A percentile compares a stretch with the other conserved stretches of the same genome.
Conservation (phyloP, 2,329 filamentous ascomycete species). For the Podosphaera leucotricha region DNA sequence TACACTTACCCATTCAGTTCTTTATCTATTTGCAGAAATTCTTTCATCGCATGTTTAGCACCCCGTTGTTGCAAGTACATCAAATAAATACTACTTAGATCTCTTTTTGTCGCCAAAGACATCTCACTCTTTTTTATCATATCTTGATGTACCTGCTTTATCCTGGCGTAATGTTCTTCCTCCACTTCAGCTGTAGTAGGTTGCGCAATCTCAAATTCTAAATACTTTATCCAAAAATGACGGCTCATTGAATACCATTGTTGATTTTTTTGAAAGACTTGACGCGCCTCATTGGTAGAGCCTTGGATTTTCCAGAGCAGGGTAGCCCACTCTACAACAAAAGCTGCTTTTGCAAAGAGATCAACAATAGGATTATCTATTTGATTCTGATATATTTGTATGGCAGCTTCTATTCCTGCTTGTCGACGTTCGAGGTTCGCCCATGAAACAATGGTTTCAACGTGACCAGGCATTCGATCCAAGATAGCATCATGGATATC, state of each 20-base stretch:
- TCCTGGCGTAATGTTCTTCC: constrained; percentile 39
- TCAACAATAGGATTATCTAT: constrained; percentile 52
- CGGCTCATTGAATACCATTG: constrained; percentile 69
- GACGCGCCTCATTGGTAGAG: constrained; percentile 54
- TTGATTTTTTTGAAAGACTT: constrained; percentile 60
- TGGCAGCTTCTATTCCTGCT: constrained; percentile 59
- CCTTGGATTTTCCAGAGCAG: constrained; percentile 77
- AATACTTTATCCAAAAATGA: constrained; percentile 74
- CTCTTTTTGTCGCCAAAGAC: constrained; percentile 40
- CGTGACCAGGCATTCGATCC: constrained; percentile 49
- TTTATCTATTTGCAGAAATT: constrained; percentile 61
- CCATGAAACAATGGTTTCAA: constrained; percentile 72
- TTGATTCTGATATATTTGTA: constrained; percentile 59
- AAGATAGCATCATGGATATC: constrained; percentile 72
- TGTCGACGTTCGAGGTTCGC: constrained; percentile 73
- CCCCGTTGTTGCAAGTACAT: constrained; percentile 64
- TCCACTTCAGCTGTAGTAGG: constrained; percentile 44
- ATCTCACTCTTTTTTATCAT: constrained; percentile 52
- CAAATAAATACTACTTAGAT: constrained; percentile 59
- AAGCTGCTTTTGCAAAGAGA: constrained; percentile 58
- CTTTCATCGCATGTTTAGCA: constrained; percentile 60
- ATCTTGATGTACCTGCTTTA: constrained; percentile 59
- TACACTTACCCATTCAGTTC: constrained; percentile 58
- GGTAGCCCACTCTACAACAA: constrained; percentile 73
- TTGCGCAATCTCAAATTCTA: constrained; percentile 73